Percentiles rank a stretch among this genome's conserved stretches.
Conservation (phyloP, 768 basidiomycete species). For the Lactarius trivialis region DNA sequence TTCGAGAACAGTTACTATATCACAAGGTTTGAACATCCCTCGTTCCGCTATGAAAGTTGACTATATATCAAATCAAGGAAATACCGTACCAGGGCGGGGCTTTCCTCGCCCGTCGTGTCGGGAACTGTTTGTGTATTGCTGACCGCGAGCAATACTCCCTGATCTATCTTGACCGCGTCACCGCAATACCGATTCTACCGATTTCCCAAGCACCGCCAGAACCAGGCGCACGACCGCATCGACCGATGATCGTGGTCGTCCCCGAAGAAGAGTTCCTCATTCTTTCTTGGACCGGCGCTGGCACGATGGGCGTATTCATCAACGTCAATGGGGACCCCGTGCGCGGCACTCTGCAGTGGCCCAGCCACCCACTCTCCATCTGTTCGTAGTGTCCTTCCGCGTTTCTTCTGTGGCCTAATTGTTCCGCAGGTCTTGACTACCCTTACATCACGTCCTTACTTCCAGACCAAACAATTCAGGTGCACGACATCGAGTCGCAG, state of each 20-base stretch:
- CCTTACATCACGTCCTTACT: constrained; percentile 77
- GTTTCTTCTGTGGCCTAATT: background rate
- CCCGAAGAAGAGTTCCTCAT: constrained; percentile 78
- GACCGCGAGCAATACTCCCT: constrained; percentile 69
- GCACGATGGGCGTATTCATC: constrained; percentile 82
- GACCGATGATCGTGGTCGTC: constrained; percentile 72
- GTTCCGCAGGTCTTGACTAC: constrained; percentile 60
- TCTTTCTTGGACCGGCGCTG: constrained; percentile 74
- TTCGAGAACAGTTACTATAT: constrained; percentile 59
- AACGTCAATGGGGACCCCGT: constrained; percentile 82
- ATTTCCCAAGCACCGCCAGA: constrained; percentile 58
- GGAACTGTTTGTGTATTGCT: constrained; percentile 63
- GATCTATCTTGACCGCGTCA: constrained; percentile 67
- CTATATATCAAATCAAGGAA: constrained; percentile 41
- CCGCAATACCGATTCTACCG: constrained; percentile 67
- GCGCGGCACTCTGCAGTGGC: constrained; percentile 84
- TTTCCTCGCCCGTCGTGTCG: constrained; percentile 53
- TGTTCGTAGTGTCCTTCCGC: constrained; percentile 46
- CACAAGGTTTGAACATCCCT: constrained; percentile 43
- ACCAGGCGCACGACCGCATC: constrained; percentile 35
- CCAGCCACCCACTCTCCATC: constrained; percentile 64
- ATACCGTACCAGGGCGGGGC: constrained; percentile 59
- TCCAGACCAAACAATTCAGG: constrained; percentile 69
- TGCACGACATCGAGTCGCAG: constrained; percentile 76
- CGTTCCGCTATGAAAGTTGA: constrained; percentile 2